Percentiles rank a stretch among this genome's conserved stretches.
phyloP scores from a whole-genome alignment of 2,329 filamentous ascomycete genomes.

The Trichoderma sp. region DNA sequence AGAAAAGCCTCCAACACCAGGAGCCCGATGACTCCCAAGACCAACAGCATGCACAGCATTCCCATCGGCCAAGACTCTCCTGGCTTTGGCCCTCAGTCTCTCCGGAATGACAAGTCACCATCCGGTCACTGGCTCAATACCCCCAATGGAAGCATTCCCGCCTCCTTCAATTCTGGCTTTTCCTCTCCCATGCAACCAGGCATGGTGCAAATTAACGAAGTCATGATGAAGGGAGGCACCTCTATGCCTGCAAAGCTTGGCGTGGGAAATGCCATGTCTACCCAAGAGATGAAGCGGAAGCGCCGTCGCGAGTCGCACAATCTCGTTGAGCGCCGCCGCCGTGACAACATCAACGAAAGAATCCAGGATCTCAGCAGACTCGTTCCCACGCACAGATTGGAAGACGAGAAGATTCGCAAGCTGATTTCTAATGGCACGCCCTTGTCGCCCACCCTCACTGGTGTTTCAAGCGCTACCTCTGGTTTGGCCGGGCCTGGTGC shows the following conservation, averaged over 20 bases:
- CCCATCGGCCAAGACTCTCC: conserved; percentile 68
- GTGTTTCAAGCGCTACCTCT: conserved; percentile 73
- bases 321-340: conserved; percentile 85
- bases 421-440: conserved; percentile 90
- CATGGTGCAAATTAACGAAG: conserved; percentile 79
- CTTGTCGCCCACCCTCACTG: conserved; percentile 76
- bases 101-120: conserved; percentile 76
- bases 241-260: conserved; percentile 87
- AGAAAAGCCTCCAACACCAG: conserved; percentile 71
- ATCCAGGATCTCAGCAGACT: conserved; percentile 95
- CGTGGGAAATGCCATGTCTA: conserved; percentile 58
- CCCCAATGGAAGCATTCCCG: conserved; percentile 71
- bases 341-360: conserved; percentile 98
- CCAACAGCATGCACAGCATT: conserved; percentile 69
- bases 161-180: conserved; percentile 85
- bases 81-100: conserved; percentile 73
- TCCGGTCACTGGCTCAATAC: conserved; percentile 91
- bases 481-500: conserved; percentile 82
- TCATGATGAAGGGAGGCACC: conserved; percentile 81
- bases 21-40: conserved; percentile 83
- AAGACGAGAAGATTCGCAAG: conserved; percentile 96
- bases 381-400: conserved; percentile 85
- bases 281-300: conserved; percentile 91
- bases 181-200: conserved; percentile 73
- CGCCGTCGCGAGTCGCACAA: conserved; percentile 93